phyloP scores from a whole-genome alignment of 345 rosid species.

The Erodium maritimum region DNA sequence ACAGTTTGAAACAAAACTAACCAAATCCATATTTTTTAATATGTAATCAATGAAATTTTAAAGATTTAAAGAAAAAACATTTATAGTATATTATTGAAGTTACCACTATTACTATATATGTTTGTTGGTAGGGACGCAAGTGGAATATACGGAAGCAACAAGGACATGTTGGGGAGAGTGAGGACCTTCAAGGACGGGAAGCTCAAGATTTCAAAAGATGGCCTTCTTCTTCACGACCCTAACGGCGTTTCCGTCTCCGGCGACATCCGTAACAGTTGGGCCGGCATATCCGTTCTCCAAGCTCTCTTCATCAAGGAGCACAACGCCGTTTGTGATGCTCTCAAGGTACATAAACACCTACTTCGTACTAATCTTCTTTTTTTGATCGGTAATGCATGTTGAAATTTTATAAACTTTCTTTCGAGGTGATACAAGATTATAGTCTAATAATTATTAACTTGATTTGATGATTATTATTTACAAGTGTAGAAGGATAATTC shows the following conservation, averaged over 20 bases:
- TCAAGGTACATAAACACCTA: too few species aligned
- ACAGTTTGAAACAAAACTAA: too few species aligned
- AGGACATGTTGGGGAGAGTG: constrained; percentile 51
- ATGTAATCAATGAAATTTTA: too few species aligned
- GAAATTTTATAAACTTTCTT: constrained; percentile 62
- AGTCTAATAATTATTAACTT: too few species aligned
- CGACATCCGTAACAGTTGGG: constrained; percentile 70
- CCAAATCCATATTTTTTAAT: too few species aligned
- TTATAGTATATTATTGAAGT: too few species aligned
- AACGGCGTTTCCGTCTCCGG: constrained; percentile 63
- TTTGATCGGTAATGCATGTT: too few species aligned
- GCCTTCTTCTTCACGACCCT: constrained; percentile 45
- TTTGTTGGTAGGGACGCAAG: constrained; percentile 88
- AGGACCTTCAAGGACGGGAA: constrained; percentile 67
- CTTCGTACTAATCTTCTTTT: too few species aligned
- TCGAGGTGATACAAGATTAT: too few species aligned
- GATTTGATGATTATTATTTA: too few species aligned
- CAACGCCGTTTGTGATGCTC: constrained; percentile 41
- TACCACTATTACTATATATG: neutral
- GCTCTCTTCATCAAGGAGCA: constrained; percentile 67
- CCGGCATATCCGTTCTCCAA: constrained; percentile 61
- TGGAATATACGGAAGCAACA: constrained; percentile 59
- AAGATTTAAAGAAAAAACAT: too few species aligned
- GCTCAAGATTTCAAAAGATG: constrained; percentile 40
- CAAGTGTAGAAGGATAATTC: constrained; percentile 41